Evolutionary conservation across 2,329 filamentous ascomycete species (phyloP).

Genomic region (Calonectria pauciramosa): DNA sequence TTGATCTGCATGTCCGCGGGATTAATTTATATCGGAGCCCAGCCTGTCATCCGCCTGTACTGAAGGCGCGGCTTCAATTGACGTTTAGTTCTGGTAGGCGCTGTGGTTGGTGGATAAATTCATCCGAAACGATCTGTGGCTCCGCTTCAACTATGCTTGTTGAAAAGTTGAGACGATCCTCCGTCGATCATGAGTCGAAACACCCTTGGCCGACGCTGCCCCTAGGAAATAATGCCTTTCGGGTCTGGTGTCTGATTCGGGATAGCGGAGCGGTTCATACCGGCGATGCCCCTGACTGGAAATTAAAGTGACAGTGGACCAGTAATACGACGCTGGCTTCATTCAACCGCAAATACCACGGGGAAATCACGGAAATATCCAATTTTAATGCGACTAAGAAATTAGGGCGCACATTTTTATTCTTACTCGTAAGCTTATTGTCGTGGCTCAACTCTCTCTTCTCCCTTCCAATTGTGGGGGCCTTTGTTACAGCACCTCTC

Average conservation of each 20-base stretch:
- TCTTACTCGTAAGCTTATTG: constrained; percentile 4
- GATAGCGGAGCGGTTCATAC: not conserved
- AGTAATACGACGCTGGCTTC: not conserved
- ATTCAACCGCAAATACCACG: not conserved
- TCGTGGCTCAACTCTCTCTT: not conserved
- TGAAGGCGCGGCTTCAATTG: not conserved
- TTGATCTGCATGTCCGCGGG: not conserved
- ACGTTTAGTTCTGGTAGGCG: not conserved
- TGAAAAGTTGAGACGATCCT: not conserved
- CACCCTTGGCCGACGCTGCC: not conserved
- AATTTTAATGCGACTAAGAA: not conserved
- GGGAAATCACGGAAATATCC: not conserved
- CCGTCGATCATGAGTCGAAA: not conserved
- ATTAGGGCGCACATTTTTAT: not conserved
- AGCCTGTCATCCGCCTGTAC: not conserved
- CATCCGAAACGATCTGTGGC: not conserved
- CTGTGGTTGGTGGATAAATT: constrained; percentile 2
- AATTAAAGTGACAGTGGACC: constrained; percentile 4
- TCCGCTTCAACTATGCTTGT: not conserved
- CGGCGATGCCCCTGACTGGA: not conserved
- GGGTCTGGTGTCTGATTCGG: not conserved
- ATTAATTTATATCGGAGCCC: not conserved
- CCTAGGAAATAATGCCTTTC: not conserved
- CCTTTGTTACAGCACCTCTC: not conserved
- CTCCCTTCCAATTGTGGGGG: not conserved